phyloP scores from a whole-genome alignment of 2,329 filamentous ascomycete genomes.

The Aspergillus sp. region DNA sequence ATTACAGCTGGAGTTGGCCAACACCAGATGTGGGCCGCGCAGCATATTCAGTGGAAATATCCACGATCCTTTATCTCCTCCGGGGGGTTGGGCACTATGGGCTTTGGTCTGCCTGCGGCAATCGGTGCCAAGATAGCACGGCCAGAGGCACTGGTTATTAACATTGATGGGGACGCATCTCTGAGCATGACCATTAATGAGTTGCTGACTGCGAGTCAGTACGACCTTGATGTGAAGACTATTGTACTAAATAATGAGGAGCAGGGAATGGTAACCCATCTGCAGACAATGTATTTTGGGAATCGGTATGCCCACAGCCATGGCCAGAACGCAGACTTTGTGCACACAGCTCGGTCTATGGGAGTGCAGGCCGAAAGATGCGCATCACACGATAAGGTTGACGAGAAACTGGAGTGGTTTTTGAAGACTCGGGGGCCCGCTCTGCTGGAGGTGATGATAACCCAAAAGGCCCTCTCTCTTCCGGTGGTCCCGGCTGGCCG shows the following conservation, averaged over 20 bases:
- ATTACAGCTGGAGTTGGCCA: constrained; percentile 95
- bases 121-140: constrained; percentile 91
- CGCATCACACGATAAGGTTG: constrained; percentile 72
- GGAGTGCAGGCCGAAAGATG: constrained; percentile 73
- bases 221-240: constrained; percentile 94
- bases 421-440: constrained; percentile 85
- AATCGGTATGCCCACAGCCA: constrained; percentile 90
- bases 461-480: constrained; percentile 75
- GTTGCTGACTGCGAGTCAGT: constrained; percentile 87
- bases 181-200: constrained; percentile 99
- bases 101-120: constrained; percentile 87
- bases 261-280: constrained; percentile 98
- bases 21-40: constrained; percentile 98
- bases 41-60: constrained; percentile 92
- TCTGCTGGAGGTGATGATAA: constrained; percentile 85
- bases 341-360: constrained; percentile 91
- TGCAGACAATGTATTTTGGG: constrained; percentile 97
- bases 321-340: constrained; percentile 93
- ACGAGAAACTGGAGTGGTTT: constrained; percentile 80
- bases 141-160: constrained; percentile 81
- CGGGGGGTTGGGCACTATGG: constrained; percentile 96
- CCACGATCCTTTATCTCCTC: constrained; percentile 95
- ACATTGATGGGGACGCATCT: constrained; percentile 97
- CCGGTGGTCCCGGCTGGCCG: constrained; percentile 93
- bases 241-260: constrained; percentile 96